Evolutionary conservation across 176 grass and related monocot species (phyloP).

Genomic region (Eragrostis nindensis): DNA sequence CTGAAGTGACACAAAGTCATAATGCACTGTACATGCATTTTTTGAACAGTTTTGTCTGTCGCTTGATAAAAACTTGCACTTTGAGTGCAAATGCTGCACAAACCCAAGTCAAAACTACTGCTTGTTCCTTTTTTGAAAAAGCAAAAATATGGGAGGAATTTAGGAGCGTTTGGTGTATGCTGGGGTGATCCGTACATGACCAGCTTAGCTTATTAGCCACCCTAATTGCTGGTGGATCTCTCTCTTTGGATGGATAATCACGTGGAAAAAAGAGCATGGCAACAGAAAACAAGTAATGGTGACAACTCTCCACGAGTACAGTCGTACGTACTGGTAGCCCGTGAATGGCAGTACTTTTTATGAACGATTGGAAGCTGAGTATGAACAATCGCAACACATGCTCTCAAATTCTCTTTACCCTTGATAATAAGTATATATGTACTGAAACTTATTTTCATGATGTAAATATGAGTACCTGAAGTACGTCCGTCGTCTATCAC

Average conservation of each 20-base stretch:
- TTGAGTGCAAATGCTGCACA: constrained; percentile 39
- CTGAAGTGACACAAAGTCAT: constrained; percentile 38
- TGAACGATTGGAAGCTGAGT: not conserved
- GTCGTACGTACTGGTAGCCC: not conserved
- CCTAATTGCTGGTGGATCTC: constrained; percentile 28
- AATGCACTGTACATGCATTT: constrained; percentile 24
- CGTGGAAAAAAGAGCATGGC: constrained; percentile 21
- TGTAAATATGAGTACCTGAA: not conserved
- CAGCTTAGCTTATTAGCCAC: constrained; percentile 5
- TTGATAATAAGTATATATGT: no score
- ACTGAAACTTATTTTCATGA: not conserved
- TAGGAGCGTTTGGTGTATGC: constrained; percentile 28
- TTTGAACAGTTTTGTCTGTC: constrained; percentile 5
- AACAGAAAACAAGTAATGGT: constrained; percentile 38
- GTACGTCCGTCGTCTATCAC: not conserved
- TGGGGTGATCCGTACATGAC: not conserved
- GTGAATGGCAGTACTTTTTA: constrained; percentile 3
- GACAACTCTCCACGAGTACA: constrained; percentile 29
- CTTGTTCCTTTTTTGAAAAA: not conserved
- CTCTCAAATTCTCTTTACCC: no score
- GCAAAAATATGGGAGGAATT: not conserved
- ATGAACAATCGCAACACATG: not conserved
- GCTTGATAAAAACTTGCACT: constrained; percentile 12
- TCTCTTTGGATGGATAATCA: constrained; percentile 35
- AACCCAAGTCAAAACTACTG: not conserved